These are phyloP conservation scores for Lactarius psammicola DNA, from an alignment of 768 basidiomycete genomes.

Conservation along the genomic window DNA sequence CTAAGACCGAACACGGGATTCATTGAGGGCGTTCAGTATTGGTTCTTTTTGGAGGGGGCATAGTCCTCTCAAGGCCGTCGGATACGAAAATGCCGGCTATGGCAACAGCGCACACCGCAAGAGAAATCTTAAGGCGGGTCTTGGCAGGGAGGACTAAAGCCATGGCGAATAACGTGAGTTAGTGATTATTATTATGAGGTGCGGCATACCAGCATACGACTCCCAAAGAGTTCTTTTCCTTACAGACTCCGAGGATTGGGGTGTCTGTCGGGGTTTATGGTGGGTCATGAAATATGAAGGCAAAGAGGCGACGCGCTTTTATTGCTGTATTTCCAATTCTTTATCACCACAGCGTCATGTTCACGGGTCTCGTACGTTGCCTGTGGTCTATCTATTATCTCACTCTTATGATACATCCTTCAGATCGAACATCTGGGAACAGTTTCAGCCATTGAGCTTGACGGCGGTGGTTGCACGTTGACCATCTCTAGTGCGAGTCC, in stretches of 20 bases:
- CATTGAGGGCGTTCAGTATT: not conserved
- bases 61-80: constrained; percentile 33
- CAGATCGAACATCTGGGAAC: constrained; percentile 91
- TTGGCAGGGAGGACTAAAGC: constrained; percentile 36
- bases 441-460: constrained; percentile 60
- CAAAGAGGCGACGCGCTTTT: not conserved
- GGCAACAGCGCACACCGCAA: constrained; percentile 36
- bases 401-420: constrained; percentile 10
- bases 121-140: constrained; percentile 36
- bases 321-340: constrained; percentile 2
- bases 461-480: constrained; percentile 77
- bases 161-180: constrained; percentile 17
- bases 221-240: constrained; percentile 40
- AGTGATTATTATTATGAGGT: not conserved
- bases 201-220: constrained; percentile 43
- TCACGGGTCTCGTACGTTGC: constrained; percentile 69
- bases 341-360: constrained; percentile 48
- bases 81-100: constrained; percentile 35
- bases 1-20: not conserved
- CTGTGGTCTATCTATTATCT: constrained; percentile 4
- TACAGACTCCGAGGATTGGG: constrained; percentile 24
- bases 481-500: constrained; percentile 67
- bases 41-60: constrained; percentile 27
- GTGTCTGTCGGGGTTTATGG: not conserved
- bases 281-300: constrained; percentile 10